Base-by-base conservation (phyloP, 805 yeast species). In the Nakazawaea peltata region DNA sequence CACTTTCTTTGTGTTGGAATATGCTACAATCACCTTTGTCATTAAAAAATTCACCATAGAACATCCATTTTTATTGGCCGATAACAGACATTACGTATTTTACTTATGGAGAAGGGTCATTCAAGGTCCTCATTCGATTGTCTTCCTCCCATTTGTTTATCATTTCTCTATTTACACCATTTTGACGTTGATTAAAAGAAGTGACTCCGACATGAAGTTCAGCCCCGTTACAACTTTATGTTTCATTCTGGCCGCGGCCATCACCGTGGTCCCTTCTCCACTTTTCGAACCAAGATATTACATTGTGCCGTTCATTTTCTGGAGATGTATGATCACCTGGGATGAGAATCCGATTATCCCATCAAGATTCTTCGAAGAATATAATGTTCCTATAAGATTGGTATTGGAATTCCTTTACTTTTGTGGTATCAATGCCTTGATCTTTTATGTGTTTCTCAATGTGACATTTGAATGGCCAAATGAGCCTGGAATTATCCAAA, bases 271-370 rank as follows among this genome's bases (percentile, higher is more conserved):
- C 0, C 96, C 97, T 15, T 79, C 96, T 0, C 98, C 97, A 4
- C 63, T 92, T 44, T 78, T 92, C 49, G 98, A 92, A 56, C 95
- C 97, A 32, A 71, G 98, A 39, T 92, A 92, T 54, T 92, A 81
- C 54, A 83, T 90, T 32, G 47, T 86, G 4, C 97, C 97, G 4
- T 77, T 73, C 50, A 53, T 82, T 10, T 55, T 87, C 26, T 86
- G 88, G 75, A 70, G 97, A 46, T 35, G 84, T 2, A 67, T 74
- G 39, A 54, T 69, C 12, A 56, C 57, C 10, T 73, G 76, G 13
- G 56, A 60, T 17, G 46, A 53, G 13, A 48, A 54, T 24, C 53
- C 59, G 3, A 24, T 60, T 14, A 8, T 50, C 6, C 37, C 39
- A 33, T 17, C 43, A 28, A 38, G 54, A 39, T 21, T 36, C 36